A percentile compares a stretch with the other conserved stretches of the same genome.
Evolutionary conservation across 2,329 filamentous ascomycete genomes (phyloP).

Genomic region (Epichloe bromicola): DNA sequence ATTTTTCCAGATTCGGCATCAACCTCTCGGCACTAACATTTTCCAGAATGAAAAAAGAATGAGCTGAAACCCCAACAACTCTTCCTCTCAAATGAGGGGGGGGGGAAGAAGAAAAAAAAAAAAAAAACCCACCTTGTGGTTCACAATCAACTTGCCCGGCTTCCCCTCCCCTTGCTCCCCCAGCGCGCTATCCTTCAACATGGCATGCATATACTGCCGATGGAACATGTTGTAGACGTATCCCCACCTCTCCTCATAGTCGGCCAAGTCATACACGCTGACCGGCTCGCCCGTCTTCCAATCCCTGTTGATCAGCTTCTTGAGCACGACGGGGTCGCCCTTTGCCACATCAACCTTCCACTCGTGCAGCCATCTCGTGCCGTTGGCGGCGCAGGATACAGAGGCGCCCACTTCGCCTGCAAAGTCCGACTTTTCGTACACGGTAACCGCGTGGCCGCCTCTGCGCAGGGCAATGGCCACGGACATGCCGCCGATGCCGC

Average conservation of each 20-base stretch:
- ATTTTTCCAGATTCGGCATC: conserved; percentile 37
- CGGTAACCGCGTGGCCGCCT: conserved; percentile 36
- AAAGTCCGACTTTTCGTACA: conserved; percentile 55
- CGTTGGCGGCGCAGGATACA: conserved; percentile 56
- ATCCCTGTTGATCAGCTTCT: conserved; percentile 55
- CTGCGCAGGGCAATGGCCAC: conserved; percentile 33
- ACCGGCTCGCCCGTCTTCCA: conserved; percentile 56
- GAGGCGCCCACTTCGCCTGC: conserved; percentile 56
- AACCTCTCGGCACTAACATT: conserved; percentile 31
- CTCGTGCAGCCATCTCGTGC: conserved; percentile 55
- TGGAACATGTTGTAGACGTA: conserved; percentile 59
- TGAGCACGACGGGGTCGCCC: conserved; percentile 51
- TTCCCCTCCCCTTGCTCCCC: conserved; percentile 37
- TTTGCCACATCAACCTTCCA: conserved; percentile 52
- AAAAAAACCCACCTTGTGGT: conserved; percentile 31
- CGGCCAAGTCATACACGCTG: conserved; percentile 48
- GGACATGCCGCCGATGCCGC: conserved; percentile 35
- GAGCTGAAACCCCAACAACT: not conserved
- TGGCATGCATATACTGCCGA: conserved; percentile 53
- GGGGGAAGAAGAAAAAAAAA: not conserved
- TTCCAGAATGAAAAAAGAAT: not conserved
- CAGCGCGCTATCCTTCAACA: conserved; percentile 48
- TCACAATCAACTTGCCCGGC: conserved; percentile 40
- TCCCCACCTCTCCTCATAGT: conserved; percentile 54
- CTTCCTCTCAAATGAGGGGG: too few relatives aligned